Evolutionary conservation across 31 red algal genomes (phyloP), one percentile per base, ranked within the genome.

Genomic region (Odonthalia washingtoniensis): DNA sequence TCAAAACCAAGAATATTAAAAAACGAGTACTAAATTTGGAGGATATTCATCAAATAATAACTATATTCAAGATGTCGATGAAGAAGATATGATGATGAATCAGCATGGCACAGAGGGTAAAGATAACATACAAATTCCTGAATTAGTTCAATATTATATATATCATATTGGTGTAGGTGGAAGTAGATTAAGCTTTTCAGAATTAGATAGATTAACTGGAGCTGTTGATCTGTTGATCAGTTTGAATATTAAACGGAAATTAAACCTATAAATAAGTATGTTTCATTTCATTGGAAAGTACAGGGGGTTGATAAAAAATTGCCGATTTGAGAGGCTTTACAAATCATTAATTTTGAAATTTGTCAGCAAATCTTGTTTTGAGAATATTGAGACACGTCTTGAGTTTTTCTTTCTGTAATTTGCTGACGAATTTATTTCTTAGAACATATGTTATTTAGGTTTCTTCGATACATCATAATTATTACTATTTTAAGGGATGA

Each of bases 171-270:
- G 80, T 38, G 88, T 60, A 24, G 86, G 82, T 18, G 80, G 81
- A 17, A 76, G 46, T 46, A 86, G 94, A 46, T 89, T 95, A 2
- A 89, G 92, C 68, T 91, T 95, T 57, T 67, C 92, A 41, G 88
- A 91, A 73, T 17, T 95, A 16, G 87, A 88, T 36, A 74, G 80
- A 40, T n/a, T n/a, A n/a, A n/a, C n/a, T n/a, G n/a, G n/a, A n/a
- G n/a, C n/a, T n/a, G n/a, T n/a, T n/a, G n/a, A 67, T 95, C 1
- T 67, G 72, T 5, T 35, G 41, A 31, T 88, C 94, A 16, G 79
- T 95, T 95, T 84, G 94, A 92, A 17, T 75, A 84, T 46, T 92
- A 95, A 84, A 37, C 40, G 28, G 89, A 95, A 46, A 83, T 57
- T 17, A 80, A 85, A 30, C 88, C 94, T 21, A 95, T 95, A 46